Percentiles rank a stretch among this genome's conserved stretches.
Evolutionary conservation across 225 moss, liverwort and hornwort genomes (phyloP).

Genomic region (Thuidium tamariscinum): DNA sequence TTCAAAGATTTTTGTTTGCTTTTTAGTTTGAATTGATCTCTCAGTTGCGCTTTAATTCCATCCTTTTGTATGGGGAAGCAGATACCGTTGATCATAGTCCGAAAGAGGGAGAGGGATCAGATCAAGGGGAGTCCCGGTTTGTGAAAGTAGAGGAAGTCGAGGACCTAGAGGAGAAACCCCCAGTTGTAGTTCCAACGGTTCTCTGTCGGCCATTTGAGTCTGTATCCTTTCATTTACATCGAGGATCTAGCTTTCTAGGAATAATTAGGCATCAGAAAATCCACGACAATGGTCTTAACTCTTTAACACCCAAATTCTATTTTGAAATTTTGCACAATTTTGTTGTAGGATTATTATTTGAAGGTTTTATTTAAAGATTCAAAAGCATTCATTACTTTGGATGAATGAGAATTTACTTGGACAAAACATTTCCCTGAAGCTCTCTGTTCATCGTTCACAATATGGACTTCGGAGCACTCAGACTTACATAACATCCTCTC

Average conservation of each 20-base stretch:
- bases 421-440: not conserved
- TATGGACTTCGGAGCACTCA: not conserved
- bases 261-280: not conserved
- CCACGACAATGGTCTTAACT: not conserved
- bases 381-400: not conserved
- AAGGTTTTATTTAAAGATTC: not conserved
- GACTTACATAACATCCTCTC: not conserved
- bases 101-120: constrained; percentile 41
- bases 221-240: constrained; percentile 57
- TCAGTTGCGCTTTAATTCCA: not conserved
- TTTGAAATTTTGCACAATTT: not conserved
- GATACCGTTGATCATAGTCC: constrained; percentile 10
- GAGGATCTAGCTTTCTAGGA: not conserved
- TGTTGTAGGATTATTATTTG: not conserved
- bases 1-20: not conserved
- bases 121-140: constrained; percentile 41
- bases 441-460: not conserved
- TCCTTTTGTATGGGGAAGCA: constrained; percentile 10
- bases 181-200: constrained; percentile 31
- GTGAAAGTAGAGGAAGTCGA: constrained; percentile 40
- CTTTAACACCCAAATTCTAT: not conserved
- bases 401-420: not conserved
- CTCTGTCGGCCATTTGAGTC: constrained; percentile 54
- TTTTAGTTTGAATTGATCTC: not conserved
- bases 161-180: constrained; percentile 38